A percentile compares a stretch with the other conserved stretches of the same genome.
These are phyloP conservation scores for Leucaena leucocephala DNA, from an alignment of 306 rosid genomes.

Conservation along the genomic window DNA sequence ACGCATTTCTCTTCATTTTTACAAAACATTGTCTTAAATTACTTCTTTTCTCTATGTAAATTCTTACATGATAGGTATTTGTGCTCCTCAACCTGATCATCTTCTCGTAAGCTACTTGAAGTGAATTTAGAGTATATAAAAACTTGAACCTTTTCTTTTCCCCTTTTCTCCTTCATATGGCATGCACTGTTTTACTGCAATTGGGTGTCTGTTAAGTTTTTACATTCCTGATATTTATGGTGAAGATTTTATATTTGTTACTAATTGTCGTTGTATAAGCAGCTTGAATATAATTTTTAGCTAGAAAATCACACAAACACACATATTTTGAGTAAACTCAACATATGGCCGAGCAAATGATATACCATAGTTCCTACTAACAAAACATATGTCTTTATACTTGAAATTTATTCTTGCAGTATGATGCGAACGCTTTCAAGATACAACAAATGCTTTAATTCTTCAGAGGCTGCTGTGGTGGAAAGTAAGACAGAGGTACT, in stretches of 20 bases:
- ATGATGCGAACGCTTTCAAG: conserved; percentile 83
- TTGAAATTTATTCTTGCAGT: conserved; percentile 48
- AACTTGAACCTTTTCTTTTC: not conserved
- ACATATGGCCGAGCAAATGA: not conserved
- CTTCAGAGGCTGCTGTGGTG: conserved; percentile 51
- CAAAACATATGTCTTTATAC: conserved; percentile 5
- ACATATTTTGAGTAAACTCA: conserved; percentile 7
- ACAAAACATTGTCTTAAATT: not conserved
- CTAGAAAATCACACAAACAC: not conserved
- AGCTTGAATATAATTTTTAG: not conserved
- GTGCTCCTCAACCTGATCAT: not conserved
- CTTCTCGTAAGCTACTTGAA: conserved; percentile 13
- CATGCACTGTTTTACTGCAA: not conserved
- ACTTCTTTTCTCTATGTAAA: not conserved
- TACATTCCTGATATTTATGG: not conserved
- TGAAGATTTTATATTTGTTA: not conserved
- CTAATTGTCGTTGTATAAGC: not conserved
- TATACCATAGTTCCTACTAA: conserved; percentile 10
- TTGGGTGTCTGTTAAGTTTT: not conserved
- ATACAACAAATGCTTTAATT: conserved; percentile 70
- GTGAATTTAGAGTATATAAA: not conserved
- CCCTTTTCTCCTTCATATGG: not conserved
- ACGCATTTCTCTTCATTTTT: not conserved
- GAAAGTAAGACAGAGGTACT: conserved; percentile 69
- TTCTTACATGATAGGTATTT: not conserved